phyloP scores from a whole-genome alignment of 257 asterid genomes.

The Jaltomata sinuosa region DNA sequence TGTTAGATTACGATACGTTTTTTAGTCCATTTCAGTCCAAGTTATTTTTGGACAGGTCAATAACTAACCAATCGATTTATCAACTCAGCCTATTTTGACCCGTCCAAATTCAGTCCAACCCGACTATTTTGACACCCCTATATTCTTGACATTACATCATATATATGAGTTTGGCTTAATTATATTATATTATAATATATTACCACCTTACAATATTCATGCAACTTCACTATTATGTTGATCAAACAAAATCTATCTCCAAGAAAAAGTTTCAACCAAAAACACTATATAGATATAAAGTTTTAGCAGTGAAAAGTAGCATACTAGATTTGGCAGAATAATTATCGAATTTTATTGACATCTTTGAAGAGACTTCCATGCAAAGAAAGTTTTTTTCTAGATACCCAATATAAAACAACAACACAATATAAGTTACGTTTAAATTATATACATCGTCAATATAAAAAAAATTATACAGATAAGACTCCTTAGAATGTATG shows the following conservation, averaged over 20 bases:
- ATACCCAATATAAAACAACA: neutral
- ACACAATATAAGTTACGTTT: neutral
- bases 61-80: neutral
- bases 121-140: neutral
- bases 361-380: neutral
- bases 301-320: neutral
- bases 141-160: neutral
- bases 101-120: neutral
- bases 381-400: neutral
- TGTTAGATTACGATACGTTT: neutral
- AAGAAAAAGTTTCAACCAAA: neutral
- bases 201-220: neutral
- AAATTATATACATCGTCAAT: neutral
- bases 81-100: neutral
- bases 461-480: neutral
- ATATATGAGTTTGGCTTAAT: neutral
- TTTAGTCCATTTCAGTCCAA: neutral
- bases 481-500: neutral
- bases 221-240: neutral
- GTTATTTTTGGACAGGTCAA: neutral
- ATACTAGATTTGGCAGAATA: neutral
- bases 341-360: neutral
- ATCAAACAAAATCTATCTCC: neutral
- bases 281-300: neutral
- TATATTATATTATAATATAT: neutral